phyloP scores from a whole-genome alignment of 2,329 filamentous ascomycete genomes.

The Diaporthe ampelina region DNA sequence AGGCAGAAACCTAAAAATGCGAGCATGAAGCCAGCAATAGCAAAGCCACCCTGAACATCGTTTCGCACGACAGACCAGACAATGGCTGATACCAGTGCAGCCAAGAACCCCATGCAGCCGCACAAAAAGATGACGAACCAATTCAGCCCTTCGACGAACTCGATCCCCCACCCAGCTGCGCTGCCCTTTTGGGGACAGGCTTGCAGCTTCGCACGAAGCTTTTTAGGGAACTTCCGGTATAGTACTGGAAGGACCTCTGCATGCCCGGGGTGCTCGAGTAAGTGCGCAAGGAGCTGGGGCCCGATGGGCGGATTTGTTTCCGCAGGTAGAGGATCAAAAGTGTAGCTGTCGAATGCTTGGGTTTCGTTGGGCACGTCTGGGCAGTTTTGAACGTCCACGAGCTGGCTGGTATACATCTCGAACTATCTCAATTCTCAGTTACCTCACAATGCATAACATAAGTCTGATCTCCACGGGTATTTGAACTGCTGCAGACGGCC shows the following conservation, averaged over 20 bases:
- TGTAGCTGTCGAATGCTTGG: constrained; percentile 41
- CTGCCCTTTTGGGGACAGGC: constrained; percentile 45
- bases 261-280: constrained; percentile 47
- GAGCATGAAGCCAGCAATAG: constrained; percentile 47
- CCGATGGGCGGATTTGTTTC: constrained; percentile 48
- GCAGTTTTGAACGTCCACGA: constrained; percentile 28
- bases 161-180: constrained; percentile 47
- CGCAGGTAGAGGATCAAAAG: constrained; percentile 46
- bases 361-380: constrained; percentile 7
- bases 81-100: constrained; percentile 44
- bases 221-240: constrained; percentile 47
- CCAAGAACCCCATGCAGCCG: constrained; percentile 42
- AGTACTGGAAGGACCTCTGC: constrained; percentile 44
- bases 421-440: background rate
- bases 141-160: constrained; percentile 47
- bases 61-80: constrained; percentile 44
- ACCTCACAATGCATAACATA: too few species aligned
- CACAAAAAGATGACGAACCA: constrained; percentile 44
- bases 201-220: constrained; percentile 45
- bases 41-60: constrained; percentile 49
- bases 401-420: constrained; percentile 26
- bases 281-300: constrained; percentile 46
- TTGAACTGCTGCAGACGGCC: too few species aligned
- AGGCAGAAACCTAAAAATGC: constrained; percentile 45
- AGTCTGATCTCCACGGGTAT: too few species aligned